Conservation (phyloP, 768 basidiomycete species). For the Podaxis pistillaris region DNA sequence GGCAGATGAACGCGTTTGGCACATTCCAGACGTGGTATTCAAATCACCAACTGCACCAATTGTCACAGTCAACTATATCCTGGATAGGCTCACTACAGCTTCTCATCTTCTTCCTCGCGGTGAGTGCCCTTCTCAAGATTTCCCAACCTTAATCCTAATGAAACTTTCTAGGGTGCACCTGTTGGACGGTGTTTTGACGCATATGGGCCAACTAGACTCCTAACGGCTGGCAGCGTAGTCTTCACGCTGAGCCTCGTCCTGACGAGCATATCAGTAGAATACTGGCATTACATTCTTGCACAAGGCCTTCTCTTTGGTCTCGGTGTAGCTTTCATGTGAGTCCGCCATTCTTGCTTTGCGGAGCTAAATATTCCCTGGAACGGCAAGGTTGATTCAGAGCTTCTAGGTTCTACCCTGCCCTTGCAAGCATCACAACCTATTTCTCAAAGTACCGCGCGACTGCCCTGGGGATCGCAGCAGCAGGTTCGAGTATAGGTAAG, state of each 20-base stretch:
- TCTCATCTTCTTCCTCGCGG: slow-evolving; percentile 69
- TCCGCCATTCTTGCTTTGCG: slow-evolving; percentile 16
- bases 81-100: slow-evolving; percentile 74
- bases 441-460: slow-evolving; percentile 67
- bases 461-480: slow-evolving; percentile 66
- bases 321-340: slow-evolving; percentile 63
- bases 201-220: slow-evolving; percentile 55
- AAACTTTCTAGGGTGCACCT: slow-evolving; percentile 48
- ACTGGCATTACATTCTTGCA: slow-evolving; percentile 59
- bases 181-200: slow-evolving; percentile 60
- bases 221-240: slow-evolving; percentile 49
- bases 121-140: slow-evolving; percentile 29
- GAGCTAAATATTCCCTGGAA: not conserved
- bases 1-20: slow-evolving; percentile 71
- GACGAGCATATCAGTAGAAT: slow-evolving; percentile 55
- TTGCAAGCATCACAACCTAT: slow-evolving; percentile 65
- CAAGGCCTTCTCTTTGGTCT: slow-evolving; percentile 69
- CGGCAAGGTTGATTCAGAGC: slow-evolving; percentile 12
- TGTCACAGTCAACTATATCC: slow-evolving; percentile 56
- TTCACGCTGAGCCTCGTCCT: slow-evolving; percentile 53
- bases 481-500: slow-evolving; percentile 67
- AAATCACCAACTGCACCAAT: slow-evolving; percentile 50
- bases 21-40: slow-evolving; percentile 71
- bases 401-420: slow-evolving; percentile 66
- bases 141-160: slow-evolving; percentile 1